These are phyloP conservation scores for Xerocomus brunneocitrinus DNA, from an alignment of 768 basidiomycete species.

Conservation along the genomic window DNA sequence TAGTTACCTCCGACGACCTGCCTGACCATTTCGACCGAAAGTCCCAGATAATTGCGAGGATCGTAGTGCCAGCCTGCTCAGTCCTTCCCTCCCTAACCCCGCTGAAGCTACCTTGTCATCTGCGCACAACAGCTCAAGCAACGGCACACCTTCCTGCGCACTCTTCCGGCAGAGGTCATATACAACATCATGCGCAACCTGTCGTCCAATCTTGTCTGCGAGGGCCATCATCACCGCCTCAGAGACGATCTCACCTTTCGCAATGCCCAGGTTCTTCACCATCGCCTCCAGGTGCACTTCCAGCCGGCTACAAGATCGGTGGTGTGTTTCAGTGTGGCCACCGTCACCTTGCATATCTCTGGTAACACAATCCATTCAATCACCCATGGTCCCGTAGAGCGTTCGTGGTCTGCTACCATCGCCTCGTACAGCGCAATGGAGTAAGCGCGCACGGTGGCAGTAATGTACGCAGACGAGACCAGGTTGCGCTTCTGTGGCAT, in stretches of 20 bases:
- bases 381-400: conserved; percentile 47
- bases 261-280: conserved; percentile 36
- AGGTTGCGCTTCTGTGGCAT: conserved; percentile 52
- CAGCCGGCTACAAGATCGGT: conserved; percentile 31
- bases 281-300: conserved; percentile 40
- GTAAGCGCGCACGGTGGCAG: conserved; percentile 39
- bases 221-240: conserved; percentile 49
- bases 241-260: conserved; percentile 39
- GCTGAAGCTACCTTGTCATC: conserved; percentile 24
- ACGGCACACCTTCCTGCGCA: conserved; percentile 20
- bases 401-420: conserved; percentile 46
- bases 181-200: conserved; percentile 42
- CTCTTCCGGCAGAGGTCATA: conserved; percentile 39
- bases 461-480: conserved; percentile 42
- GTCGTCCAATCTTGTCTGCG: conserved; percentile 39
- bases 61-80: conserved; percentile 32
- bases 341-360: conserved; percentile 41
- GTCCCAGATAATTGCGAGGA: conserved; percentile 37
- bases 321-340: conserved; percentile 37
- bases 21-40: conserved; percentile 29
- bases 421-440: conserved; percentile 39
- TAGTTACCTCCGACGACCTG: conserved; percentile 5
- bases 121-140: conserved; percentile 32
- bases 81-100: conserved; percentile 19
- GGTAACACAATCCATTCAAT: conserved; percentile 48